A percentile compares a stretch with the other conserved stretches of the same genome.
Conservation (phyloP, 345 rosid genomes). For the Brassica incana region DNA sequence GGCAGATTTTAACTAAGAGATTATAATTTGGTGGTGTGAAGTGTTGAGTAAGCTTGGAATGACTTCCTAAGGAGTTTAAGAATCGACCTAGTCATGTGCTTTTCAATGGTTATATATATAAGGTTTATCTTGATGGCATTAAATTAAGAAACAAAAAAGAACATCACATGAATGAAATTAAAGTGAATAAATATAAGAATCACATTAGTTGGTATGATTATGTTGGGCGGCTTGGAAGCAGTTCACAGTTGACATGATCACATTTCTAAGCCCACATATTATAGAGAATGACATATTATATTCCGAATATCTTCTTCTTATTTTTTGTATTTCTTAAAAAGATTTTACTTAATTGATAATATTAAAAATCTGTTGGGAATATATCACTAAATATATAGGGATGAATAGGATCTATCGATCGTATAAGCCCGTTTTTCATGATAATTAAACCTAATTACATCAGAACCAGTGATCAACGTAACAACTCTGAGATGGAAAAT, state of each 20-base stretch:
- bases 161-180: not conserved
- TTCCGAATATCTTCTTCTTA: not conserved
- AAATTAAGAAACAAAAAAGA: not conserved
- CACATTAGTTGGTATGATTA: not conserved
- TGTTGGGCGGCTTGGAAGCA: not conserved
- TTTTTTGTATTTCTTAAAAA: not conserved
- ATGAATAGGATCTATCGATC: not conserved
- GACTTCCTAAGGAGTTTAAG: slow-evolving; percentile 41
- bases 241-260: not conserved
- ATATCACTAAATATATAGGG: not conserved
- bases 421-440: not conserved
- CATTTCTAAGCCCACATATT: not conserved
- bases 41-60: slow-evolving; percentile 41
- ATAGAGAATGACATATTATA: too few relatives aligned
- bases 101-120: not conserved
- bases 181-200: not conserved
- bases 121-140: too few relatives aligned
- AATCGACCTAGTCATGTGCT: slow-evolving; percentile 20
- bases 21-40: slow-evolving; percentile 24
- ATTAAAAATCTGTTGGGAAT: not conserved
- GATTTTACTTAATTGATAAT: not conserved
- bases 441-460: not conserved
- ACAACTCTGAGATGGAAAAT: slow-evolving; percentile 17
- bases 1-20: not conserved
- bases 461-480: not conserved